phyloP scores from a whole-genome alignment of 2,329 filamentous ascomycete species.

The Botrytis medusae region DNA sequence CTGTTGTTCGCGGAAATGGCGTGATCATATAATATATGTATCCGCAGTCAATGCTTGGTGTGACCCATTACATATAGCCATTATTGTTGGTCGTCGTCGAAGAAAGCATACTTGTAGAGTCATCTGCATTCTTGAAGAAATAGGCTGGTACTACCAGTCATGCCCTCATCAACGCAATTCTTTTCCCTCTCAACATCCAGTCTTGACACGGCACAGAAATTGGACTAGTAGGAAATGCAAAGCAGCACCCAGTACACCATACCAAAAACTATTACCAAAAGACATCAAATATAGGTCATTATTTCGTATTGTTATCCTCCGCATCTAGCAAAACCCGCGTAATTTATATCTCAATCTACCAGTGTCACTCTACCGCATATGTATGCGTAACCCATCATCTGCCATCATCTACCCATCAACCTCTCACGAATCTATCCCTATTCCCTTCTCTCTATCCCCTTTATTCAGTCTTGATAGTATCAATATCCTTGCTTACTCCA shows the following conservation, averaged over 20 bases:
- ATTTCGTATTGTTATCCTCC: not conserved
- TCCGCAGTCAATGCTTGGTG: not conserved
- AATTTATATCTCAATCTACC: not conserved
- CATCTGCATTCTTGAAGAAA: not conserved
- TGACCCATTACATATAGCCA: not conserved
- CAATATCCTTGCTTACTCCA: slow-evolving; percentile 56
- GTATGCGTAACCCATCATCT: not conserved
- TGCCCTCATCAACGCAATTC: not conserved
- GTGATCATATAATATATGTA: not conserved
- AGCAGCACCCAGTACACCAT: not conserved
- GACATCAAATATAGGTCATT: not conserved
- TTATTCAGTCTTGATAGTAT: slow-evolving; percentile 44
- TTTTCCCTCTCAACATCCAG: not conserved
- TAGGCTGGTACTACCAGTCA: not conserved
- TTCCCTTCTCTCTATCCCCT: too few relatives aligned
- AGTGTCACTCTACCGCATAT: not conserved
- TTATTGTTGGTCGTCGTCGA: not conserved
- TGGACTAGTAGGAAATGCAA: not conserved
- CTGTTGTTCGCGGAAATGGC: not conserved
- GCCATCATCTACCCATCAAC: not conserved
- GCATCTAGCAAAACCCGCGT: not conserved
- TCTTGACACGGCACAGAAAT: not conserved
- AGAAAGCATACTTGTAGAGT: not conserved
- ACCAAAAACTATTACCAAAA: not conserved
- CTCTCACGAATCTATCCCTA: not conserved